Conservation (phyloP, 148 eudicot genomes). For the Rhododendron mucronatum region DNA sequence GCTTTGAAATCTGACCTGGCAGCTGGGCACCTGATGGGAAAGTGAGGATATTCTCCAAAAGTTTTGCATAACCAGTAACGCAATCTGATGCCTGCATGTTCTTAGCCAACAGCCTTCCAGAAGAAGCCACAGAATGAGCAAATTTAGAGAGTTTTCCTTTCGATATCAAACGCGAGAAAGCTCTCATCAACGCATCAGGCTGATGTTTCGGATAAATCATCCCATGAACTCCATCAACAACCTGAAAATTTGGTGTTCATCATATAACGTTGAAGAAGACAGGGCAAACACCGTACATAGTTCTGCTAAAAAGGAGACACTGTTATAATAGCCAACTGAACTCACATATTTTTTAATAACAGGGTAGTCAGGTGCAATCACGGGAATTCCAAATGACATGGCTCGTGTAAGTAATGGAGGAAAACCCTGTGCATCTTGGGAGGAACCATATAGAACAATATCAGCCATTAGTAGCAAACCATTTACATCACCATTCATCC, state of each 20-base stretch:
- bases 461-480: conserved; percentile 73
- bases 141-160: conserved; percentile 56
- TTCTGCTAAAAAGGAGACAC: neutral
- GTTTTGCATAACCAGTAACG: conserved; percentile 58
- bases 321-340: conserved; percentile 12
- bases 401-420: conserved; percentile 78
- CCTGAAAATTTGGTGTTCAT: conserved; percentile 31
- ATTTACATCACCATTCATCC: conserved; percentile 66
- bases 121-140: conserved; percentile 62
- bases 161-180: conserved; percentile 63
- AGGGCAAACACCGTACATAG: neutral
- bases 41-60: conserved; percentile 66
- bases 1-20: conserved; percentile 58
- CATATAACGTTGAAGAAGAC: neutral
- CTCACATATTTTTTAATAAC: conserved; percentile 71
- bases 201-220: conserved; percentile 63
- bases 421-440: conserved; percentile 83
- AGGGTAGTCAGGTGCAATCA: conserved; percentile 74
- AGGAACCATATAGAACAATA: conserved; percentile 78
- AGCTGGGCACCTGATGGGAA: conserved; percentile 76
- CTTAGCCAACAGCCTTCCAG: conserved; percentile 75
- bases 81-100: conserved; percentile 81
- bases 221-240: conserved; percentile 83
- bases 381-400: conserved; percentile 80
- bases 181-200: conserved; percentile 58